These are phyloP conservation scores for Chionographis japonica DNA, from an alignment of 106 monocot species.

Conservation along the genomic window DNA sequence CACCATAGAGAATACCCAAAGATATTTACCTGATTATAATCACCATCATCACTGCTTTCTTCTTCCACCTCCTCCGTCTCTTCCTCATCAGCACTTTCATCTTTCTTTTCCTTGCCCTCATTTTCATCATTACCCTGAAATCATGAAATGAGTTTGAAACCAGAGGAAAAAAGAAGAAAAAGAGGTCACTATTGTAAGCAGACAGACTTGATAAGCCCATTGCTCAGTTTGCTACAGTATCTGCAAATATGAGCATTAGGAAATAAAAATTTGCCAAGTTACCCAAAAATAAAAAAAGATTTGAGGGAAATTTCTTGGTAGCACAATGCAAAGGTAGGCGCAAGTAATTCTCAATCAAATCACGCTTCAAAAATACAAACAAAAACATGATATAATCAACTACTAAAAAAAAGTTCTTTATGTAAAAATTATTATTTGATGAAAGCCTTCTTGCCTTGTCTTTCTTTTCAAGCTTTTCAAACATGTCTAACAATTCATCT, in stretches of 20 bases:
- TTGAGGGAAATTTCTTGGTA: too few relatives aligned
- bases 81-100: conserved; percentile 29
- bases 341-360: too few relatives aligned
- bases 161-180: neutral
- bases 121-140: conserved; percentile 33
- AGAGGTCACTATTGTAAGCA: too few relatives aligned
- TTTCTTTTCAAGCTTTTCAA: conserved; percentile 62
- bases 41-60: conserved; percentile 37
- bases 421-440: neutral
- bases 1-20: too few relatives aligned
- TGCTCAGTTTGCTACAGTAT: too few relatives aligned
- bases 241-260: too few relatives aligned
- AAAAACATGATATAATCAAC: too few relatives aligned
- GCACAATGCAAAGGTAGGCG: too few relatives aligned
- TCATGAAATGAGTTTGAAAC: neutral
- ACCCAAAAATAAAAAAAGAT: too few relatives aligned
- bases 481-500: conserved; percentile 27
- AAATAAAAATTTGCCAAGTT: too few relatives aligned
- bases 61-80: conserved; percentile 29
- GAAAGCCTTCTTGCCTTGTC: conserved; percentile 25
- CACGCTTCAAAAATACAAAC: too few relatives aligned
- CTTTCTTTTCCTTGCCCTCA: conserved; percentile 23
- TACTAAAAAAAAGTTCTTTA: neutral
- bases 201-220: too few relatives aligned
- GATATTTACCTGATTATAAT: conserved; percentile 41